Evolutionary conservation across 352 stramenopile genomes (phyloP), one percentile per base, ranked within the genome.

Genomic region (Aphanomyces stellatus): DNA sequence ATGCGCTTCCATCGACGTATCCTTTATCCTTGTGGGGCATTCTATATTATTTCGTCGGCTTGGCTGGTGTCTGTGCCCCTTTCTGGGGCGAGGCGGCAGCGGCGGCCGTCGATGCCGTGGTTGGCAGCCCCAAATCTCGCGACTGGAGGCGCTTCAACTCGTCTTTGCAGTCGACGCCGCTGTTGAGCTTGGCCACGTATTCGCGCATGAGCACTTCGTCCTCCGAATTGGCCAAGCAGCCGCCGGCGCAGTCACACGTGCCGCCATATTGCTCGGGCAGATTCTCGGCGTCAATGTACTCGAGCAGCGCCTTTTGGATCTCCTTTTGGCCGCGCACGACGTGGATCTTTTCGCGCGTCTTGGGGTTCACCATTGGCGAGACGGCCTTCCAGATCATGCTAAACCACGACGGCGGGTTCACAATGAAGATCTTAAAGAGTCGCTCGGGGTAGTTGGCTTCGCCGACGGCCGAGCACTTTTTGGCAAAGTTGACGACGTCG

Each of bases 311-410:
- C 69, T 89, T 87, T 43, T 77, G 74, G 17, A 91, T 87, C 37
- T 91, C 81, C 22, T 68, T 87, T 43, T 88, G 75, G 11, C 82
- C 82, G 22, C 80, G 77, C 22, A 89, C 56, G 33, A 89, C 81
- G 40, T 88, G 79, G 46, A 66, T 62, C 30, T 81, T 79, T 49
- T 91, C 82, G 22, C 82, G 79, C 19, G 82, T 91, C 65, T 88
- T 88, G 28, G 76, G 73, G 59, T 89, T 87, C 13, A 91, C 74
- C 27, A 88, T 69, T 24, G 82, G 81, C 33, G 79, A 87, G 24
- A 88, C 77, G 15, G 88, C 62, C 64, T 89, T 89, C 82, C 82
- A 91, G 42, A 89, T 87, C 28, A 91, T 75, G 62, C 85, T 89
- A 48, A 91, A 91, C 82, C 82, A 91, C 11, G 75, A 72, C 35